phyloP scores from a whole-genome alignment of 163 green algal species.

The Scenedesmus sp. region DNA sequence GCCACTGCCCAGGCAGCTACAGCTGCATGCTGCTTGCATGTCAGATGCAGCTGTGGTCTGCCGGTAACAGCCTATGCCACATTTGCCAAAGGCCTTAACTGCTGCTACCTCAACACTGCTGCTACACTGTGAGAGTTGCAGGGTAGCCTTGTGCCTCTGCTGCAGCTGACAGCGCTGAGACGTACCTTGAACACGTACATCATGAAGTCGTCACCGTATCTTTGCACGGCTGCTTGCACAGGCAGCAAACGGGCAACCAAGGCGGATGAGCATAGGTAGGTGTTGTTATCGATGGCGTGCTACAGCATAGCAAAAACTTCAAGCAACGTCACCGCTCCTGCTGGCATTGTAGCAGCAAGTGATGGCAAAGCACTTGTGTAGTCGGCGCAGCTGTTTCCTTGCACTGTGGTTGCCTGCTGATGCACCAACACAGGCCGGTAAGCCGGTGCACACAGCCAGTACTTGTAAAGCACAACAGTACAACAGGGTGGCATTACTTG shows the following conservation, averaged over 20 bases:
- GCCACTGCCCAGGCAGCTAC: neutral
- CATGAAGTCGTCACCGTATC: constrained; percentile 44
- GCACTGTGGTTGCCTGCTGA: too few species aligned
- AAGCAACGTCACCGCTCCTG: neutral
- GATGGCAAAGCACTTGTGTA: too few species aligned
- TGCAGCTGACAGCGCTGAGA: neutral
- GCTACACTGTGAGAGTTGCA: neutral
- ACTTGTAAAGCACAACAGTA: too few species aligned
- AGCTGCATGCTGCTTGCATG: neutral
- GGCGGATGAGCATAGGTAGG: neutral
- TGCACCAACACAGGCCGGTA: too few species aligned
- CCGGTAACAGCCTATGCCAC: too few species aligned
- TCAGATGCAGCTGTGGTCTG: neutral
- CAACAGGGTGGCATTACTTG: neutral
- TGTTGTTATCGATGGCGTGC: neutral
- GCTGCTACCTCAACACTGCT: neutral
- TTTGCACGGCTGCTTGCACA: constrained; percentile 12
- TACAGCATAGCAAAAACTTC: neutral
- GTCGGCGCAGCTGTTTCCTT: neutral
- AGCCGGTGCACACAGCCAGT: too few species aligned
- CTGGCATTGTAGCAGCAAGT: too few species aligned
- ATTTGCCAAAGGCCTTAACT: too few species aligned
- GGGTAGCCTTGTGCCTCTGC: neutral
- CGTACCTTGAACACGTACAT: constrained; percentile 40
- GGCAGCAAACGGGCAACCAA: neutral